A percentile compares a stretch with the other conserved stretches of the same genome.
phyloP scores from a whole-genome alignment of 2,329 filamentous ascomycete genomes.

The Aspergillus puulaauensis region DNA sequence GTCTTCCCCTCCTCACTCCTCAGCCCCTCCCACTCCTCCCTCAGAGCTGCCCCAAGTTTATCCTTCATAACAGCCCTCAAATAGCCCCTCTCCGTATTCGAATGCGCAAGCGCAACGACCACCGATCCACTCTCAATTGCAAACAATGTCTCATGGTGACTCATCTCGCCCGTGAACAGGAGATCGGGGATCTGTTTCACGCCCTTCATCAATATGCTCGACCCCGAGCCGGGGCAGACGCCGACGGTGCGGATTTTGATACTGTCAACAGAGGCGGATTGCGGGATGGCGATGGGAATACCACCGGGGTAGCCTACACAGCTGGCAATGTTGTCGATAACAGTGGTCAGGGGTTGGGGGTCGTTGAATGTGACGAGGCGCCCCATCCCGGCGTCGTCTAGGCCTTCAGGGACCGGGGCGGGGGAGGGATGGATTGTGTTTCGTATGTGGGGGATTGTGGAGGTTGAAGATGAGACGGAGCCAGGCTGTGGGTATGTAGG shows the following conservation, averaged over 20 bases:
- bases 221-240: slow-evolving; percentile 87
- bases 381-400: slow-evolving; percentile 59
- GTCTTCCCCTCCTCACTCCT: slow-evolving; percentile 42
- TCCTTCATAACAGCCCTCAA: slow-evolving; percentile 68
- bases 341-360: slow-evolving; percentile 52
- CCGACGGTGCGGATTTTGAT: slow-evolving; percentile 68
- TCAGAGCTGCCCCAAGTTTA: slow-evolving; percentile 62
- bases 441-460: slow-evolving; percentile 50
- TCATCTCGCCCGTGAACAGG: slow-evolving; percentile 88
- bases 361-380: slow-evolving; percentile 57
- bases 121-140: slow-evolving; percentile 80
- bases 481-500: slow-evolving; percentile 39
- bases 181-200: slow-evolving; percentile 62
- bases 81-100: slow-evolving; percentile 87
- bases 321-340: slow-evolving; percentile 63
- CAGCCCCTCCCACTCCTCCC: slow-evolving; percentile 53
- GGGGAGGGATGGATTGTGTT: slow-evolving; percentile 54
- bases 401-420: slow-evolving; percentile 33
- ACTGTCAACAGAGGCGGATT: slow-evolving; percentile 54
- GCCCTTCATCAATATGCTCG: slow-evolving; percentile 66
- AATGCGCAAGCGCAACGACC: slow-evolving; percentile 86
- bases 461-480: slow-evolving; percentile 24
- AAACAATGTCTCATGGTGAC: slow-evolving; percentile 85
- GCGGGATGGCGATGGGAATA: slow-evolving; percentile 64
- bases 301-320: slow-evolving; percentile 67